Conservation (phyloP, 2,329 filamentous ascomycete genomes). For the Sclerotinia minor region DNA sequence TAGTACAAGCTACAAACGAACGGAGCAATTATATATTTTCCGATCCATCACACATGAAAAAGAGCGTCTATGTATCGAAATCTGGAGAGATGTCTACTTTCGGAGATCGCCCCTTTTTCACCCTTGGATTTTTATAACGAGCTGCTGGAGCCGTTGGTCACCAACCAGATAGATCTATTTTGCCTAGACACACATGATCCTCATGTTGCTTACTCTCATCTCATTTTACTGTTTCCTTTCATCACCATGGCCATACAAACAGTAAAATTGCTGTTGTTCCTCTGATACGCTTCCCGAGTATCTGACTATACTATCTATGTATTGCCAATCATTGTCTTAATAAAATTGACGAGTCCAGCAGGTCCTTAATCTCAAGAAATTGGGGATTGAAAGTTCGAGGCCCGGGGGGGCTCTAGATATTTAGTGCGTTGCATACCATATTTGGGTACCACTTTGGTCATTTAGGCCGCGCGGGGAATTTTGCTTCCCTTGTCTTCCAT, state of each 20-base stretch:
- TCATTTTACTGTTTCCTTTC: not conserved
- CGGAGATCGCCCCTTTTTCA: slow-evolving; percentile 5
- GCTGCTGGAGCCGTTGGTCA: not conserved
- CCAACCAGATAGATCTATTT: not conserved
- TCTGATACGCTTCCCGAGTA: not conserved
- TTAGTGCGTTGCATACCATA: not conserved
- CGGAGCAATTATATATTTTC: slow-evolving; percentile 14
- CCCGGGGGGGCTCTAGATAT: not conserved
- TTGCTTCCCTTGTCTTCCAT: not conserved
- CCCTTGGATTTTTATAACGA: not conserved
- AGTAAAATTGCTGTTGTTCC: not conserved
- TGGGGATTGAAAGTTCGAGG: not conserved
- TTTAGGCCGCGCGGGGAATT: slow-evolving; percentile 8
- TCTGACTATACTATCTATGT: not conserved
- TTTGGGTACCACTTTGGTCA: slow-evolving; percentile 12
- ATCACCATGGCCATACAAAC: too few species aligned
- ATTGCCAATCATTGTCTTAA: not conserved
- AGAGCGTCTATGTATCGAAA: slow-evolving; percentile 16
- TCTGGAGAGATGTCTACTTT: slow-evolving; percentile 12
- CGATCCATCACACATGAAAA: slow-evolving; percentile 6
- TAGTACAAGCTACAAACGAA: not conserved
- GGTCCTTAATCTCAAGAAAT: slow-evolving; percentile 13
- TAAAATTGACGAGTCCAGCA: not conserved
- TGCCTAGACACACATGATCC: not conserved
- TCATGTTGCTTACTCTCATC: slow-evolving; percentile 3